Conservation (phyloP, 495 filamentous ascomycete genomes). For the Elaphomyces granulatus region DNA sequence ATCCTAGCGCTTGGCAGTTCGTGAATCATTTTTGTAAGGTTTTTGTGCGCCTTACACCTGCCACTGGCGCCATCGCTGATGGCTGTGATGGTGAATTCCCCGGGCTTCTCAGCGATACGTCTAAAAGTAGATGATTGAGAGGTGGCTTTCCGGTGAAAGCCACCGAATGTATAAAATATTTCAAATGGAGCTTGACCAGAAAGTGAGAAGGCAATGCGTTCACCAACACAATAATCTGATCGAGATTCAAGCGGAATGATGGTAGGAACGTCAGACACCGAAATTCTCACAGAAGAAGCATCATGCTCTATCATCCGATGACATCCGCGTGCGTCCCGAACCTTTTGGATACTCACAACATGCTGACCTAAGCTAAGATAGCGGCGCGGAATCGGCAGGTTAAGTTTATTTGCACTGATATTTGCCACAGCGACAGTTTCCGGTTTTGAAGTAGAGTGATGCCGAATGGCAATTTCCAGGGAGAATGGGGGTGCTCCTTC, state of each 20-base stretch:
- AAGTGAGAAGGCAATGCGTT: constrained; percentile 78
- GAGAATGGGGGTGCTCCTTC: constrained; percentile 78
- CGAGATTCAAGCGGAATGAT: constrained; percentile 79
- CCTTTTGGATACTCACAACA: constrained; percentile 70
- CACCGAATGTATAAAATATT: constrained; percentile 81
- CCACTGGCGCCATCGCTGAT: constrained; percentile 66
- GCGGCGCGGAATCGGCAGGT: constrained; percentile 68
- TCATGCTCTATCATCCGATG: constrained; percentile 53
- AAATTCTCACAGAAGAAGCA: constrained; percentile 61
- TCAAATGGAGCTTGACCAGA: constrained; percentile 82
- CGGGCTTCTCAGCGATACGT: constrained; percentile 79
- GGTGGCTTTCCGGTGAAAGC: constrained; percentile 58
- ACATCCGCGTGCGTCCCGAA: constrained; percentile 75
- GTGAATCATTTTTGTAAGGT: constrained; percentile 70
- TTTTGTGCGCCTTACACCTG: constrained; percentile 59
- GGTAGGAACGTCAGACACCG: constrained; percentile 81
- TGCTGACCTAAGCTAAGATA: constrained; percentile 74
- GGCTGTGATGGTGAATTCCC: constrained; percentile 73
- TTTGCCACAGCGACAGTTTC: constrained; percentile 66
- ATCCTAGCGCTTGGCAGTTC: constrained; percentile 82
- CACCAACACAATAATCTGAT: constrained; percentile 86
- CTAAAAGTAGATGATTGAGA: constrained; percentile 66
- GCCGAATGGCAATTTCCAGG: constrained; percentile 82
- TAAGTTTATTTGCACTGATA: constrained; percentile 57
- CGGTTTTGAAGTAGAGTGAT: constrained; percentile 62